Base-by-base conservation (phyloP, 202 grass and related monocot species). In the Panicum hallii region DNA sequence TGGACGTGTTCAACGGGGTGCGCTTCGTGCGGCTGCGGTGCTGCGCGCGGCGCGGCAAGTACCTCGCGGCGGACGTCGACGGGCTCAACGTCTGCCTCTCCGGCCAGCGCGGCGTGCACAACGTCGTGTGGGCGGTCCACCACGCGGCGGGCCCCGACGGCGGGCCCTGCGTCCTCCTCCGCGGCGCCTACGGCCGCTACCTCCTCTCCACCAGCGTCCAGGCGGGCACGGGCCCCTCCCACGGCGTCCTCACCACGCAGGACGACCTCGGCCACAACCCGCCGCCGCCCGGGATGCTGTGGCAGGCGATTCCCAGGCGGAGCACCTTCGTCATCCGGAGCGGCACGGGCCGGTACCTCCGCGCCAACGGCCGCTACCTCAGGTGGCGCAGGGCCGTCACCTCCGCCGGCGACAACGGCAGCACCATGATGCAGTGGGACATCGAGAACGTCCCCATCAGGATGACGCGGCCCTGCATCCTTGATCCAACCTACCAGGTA, bases 351-450 rank as follows among this genome's bases (percentile, higher is more conserved):
- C 20, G 79, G 0, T 90, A 86, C 79, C 84, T 90, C 60, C 83
- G 84, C 17, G 88, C 84, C 58, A 87, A 90, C 17, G 88, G 88
- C 1, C 65, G 75, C 17, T 83, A 74, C 22, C 74, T 86, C 60
- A 22, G 60, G 49, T 90, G 83, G 88, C 88, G 79, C 4, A 28
- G n/a, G 0, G 66, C 74, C 5, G 73, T 86, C 66, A 83, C 88
- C 79, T 80, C 76, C 67, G 88, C 83, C 43, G 83, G 67, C 0
- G 83, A 90, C 6, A 82, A 73, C 0, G 73, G 48, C 9, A 90
- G 83, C 74, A 50, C 79, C 8, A 90, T 90, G 88, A 58, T 90
- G 74, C 88, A 79, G 74, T 90, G 88, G 88, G 22, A 36, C 48
- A 48, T 90, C 32, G 79, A 90, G 83, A 81, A 34, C 50, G 88